Base-by-base conservation (phyloP, 116 monocot genomes). In the Dioscorea cayenensis region DNA sequence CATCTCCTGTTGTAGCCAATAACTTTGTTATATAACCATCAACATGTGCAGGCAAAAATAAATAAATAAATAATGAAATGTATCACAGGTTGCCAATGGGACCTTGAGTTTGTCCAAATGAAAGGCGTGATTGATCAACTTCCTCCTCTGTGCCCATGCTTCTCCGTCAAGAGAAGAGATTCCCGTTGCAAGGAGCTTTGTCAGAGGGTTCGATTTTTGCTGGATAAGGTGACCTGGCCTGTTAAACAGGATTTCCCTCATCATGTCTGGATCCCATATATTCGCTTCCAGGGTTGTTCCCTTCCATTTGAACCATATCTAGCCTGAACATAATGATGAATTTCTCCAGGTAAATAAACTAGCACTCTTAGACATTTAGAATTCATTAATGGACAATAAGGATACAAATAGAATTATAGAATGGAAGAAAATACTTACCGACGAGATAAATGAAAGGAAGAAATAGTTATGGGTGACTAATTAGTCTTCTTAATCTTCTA, bases 31-130 rank as follows among this genome's bases (percentile, higher is more conserved):
- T 55, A 5, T n/a, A 18, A 3, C 14, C 16, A 55, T 55, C 55
- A 55, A 55, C 55, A n/a, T 0, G 55, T 55, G 55, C 55, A 55
- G n/a, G 51, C 2, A 51, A 51, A 17, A 17, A 17, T 2, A 14
- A 17, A 51, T 5, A 25, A 25, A 52, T 13, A 0, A 55, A n/a
- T 16, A 0, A 55, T 16, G 55, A 16, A 55, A 55, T 32, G 4
- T 18, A 55, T n/a, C 17, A 10, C 14, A 29, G 14, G 18, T 32
- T 32, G 32, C 32, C 32, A 32, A 32, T 32, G 32, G 2, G 12
- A 91, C 85, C 85, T 91, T 91, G 7, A 88, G 36, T 50, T 85
- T 92, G 58, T 85, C 81, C 2, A 79, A 20, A 76, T 92, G 83
- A 62, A 92, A 92, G 5, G 91, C 85, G 0, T 81, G 85, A 32